Evolutionary conservation across 1,139 yeast genomes (phyloP), one percentile per base, ranked within the genome.

Genomic region (Candida sp.): DNA sequence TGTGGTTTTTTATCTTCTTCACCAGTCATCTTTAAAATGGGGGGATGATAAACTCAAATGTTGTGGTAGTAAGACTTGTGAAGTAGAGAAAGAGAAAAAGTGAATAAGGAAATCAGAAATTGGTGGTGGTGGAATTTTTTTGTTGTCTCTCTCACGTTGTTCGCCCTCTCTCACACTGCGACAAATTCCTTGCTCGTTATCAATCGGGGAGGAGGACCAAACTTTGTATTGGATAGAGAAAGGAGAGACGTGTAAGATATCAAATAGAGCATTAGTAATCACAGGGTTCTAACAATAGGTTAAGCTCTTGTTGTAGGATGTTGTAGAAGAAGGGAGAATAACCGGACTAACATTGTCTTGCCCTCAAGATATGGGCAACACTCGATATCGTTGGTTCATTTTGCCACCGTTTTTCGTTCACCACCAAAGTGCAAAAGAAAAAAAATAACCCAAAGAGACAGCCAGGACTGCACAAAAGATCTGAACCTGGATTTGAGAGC

Each of bases 1-100:
- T 73, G 71, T 32, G 73, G 70, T 63, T 75, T 75, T 62, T 74
- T 62, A 54, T 65, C 68, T 51, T 67, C 72, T 50, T 61, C 65
- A 45, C 54, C 59, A 38, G 72, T 62, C 74, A 70, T 71, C 25
- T 26, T 28, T 8, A 12, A 17, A 17, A 17, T 17, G 17, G 17
- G 17, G 17, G 17, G 17, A 17, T 17, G 17, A 17, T 17, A 17
- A 17, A 17, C 23, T 27, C 30, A 23, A 34, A 45, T 49, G 28
- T 27, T 32, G 17, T 11, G 8, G 40, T 32, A 30, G 22, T 30
- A 33, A 35, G 25, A 27, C 23, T 23, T 42, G 34, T 32, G 12
- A 5, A 12, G 30, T n/a, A 37, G 27, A n/a, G 12, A 23, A 32
- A 35, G 30, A 22, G 9, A 38, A 32, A 32, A 39, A 45, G 32